Conservation (phyloP, 139 green algal genomes). For the Ettlia oleoabundans region DNA sequence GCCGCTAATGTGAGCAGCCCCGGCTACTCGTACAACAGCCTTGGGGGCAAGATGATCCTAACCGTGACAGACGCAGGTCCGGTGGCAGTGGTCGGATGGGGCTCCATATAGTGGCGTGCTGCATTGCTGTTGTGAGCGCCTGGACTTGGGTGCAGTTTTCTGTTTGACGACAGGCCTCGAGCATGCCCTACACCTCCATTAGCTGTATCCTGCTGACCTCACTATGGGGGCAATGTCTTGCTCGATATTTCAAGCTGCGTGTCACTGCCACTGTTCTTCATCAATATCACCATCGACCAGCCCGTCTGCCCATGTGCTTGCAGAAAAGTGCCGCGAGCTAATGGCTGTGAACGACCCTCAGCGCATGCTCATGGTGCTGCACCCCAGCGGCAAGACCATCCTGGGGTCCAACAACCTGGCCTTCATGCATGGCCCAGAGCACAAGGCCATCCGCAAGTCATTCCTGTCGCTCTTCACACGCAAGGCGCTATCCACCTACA, state of each 20-base stretch:
- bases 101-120: too few relatives aligned
- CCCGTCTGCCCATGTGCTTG: not conserved
- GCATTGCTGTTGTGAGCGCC: too few relatives aligned
- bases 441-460: conserved; percentile 79
- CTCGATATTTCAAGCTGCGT: too few relatives aligned
- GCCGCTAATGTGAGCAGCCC: conserved; percentile 16
- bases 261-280: too few relatives aligned
- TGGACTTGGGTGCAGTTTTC: too few relatives aligned
- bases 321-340: conserved; percentile 67
- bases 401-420: conserved; percentile 84
- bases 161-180: too few relatives aligned
- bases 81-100: too few relatives aligned
- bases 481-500: conserved; percentile 81
- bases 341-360: conserved; percentile 67
- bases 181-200: too few relatives aligned
- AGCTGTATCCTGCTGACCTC: too few relatives aligned
- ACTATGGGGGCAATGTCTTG: too few relatives aligned
- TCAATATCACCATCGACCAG: too few relatives aligned
- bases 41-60: conserved; percentile 80
- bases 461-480: conserved; percentile 89
- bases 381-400: conserved; percentile 83
- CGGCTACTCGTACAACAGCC: conserved; percentile 79
- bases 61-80: conserved; percentile 79
- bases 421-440: conserved; percentile 76
- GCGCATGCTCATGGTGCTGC: conserved; percentile 74